phyloP scores from a whole-genome alignment of 139 green algal species.

The Closterium sp. region DNA sequence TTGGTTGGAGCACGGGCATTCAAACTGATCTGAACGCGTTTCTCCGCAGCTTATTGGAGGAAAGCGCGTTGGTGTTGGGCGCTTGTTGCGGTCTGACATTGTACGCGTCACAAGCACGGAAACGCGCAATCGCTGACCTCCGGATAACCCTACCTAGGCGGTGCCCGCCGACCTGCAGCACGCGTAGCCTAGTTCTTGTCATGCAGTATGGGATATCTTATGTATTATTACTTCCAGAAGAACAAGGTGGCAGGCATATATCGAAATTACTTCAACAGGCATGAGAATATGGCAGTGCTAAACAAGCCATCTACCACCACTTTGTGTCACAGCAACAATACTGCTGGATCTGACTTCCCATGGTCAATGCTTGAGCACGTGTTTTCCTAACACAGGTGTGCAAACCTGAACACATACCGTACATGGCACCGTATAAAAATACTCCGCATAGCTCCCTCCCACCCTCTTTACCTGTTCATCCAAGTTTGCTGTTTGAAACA shows the following conservation, averaged over 20 bases:
- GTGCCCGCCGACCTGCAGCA: no score
- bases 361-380: background rate
- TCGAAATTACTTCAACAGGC: no score
- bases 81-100: background rate
- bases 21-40: background rate
- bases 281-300: background rate
- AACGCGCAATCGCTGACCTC: background rate
- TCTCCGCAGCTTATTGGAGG: background rate
- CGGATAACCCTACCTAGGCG: background rate
- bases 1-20: background rate
- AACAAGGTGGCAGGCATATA: no score
- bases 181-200: no score
- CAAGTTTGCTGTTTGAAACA: background rate
- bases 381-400: background rate
- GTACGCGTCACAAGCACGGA: background rate
- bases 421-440: background rate
- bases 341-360: background rate
- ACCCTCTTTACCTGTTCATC: background rate
- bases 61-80: background rate
- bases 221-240: no score
- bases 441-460: background rate
- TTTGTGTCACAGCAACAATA: constrained; percentile 14
- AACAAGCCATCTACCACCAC: background rate
- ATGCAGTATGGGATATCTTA: no score
- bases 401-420: background rate